Conservation (phyloP, 2,329 filamentous ascomycete genomes). For the Aphanoascus verrucosus region DNA sequence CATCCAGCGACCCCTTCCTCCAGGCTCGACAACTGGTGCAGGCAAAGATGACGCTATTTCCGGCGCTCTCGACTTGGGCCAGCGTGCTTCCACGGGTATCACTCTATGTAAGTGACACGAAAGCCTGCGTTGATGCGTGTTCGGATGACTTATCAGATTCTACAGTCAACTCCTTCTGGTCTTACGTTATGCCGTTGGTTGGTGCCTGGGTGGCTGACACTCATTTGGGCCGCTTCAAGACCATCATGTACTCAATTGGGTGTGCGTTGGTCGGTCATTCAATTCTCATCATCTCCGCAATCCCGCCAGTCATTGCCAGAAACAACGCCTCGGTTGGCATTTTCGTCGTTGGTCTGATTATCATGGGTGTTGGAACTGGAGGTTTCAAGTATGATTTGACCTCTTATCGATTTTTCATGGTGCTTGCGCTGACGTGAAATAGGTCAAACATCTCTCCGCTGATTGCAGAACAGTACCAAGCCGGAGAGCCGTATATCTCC, state of each 20-base stretch:
- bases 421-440: not conserved
- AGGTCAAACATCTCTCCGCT: conserved; percentile 60
- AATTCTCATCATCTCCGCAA: conserved; percentile 54
- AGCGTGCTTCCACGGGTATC: conserved; percentile 44
- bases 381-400: conserved; percentile 53
- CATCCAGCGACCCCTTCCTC: conserved; percentile 47
- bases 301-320: conserved; percentile 52
- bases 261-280: conserved; percentile 57
- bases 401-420: not conserved
- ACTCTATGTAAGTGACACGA: conserved; percentile 33
- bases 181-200: conserved; percentile 49
- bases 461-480: conserved; percentile 59
- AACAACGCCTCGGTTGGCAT: conserved; percentile 50
- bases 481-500: conserved; percentile 48
- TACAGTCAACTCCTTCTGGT: conserved; percentile 50
- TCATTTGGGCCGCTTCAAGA: conserved; percentile 58
- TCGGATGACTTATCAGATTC: not conserved
- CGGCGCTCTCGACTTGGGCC: conserved; percentile 50
- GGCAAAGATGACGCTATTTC: conserved; percentile 37
- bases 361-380: conserved; percentile 65
- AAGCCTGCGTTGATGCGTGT: not conserved
- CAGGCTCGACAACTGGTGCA: conserved; percentile 46
- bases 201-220: conserved; percentile 56
- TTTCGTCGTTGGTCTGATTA: conserved; percentile 53
- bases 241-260: conserved; percentile 55